Evolutionary conservation across 2,329 filamentous ascomycete species (phyloP), one percentile per base, ranked within the genome.

Genomic region (Cordyceps tenuipes): DNA sequence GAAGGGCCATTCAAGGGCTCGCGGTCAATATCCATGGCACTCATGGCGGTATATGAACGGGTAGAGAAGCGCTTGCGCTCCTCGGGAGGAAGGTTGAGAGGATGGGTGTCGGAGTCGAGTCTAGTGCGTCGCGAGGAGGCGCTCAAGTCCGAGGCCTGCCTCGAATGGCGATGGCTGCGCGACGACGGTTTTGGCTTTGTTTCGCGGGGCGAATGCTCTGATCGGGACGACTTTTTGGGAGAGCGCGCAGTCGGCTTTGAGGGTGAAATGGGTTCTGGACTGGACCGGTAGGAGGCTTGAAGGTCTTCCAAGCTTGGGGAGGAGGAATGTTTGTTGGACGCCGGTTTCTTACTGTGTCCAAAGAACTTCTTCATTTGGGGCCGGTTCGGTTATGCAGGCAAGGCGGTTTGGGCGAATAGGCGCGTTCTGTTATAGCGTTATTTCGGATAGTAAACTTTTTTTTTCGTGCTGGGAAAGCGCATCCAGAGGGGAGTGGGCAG

Each of bases 11-110:
- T 78, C 62, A 79, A 74, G 62, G 78, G 76, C 67, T 90, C 87
- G 65, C 82, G 79, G 73, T 94, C 90, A 66, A 91, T 77, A 66
- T 94, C 89, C 87, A 93, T 91, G 62, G 87, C 78, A 67, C 76
- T 85, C 82, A 83, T 81, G 68, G 73, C 73, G 66, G 71, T 68
- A 69, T 77, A 80, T 64, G 86, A 87, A 63, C 91, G 80, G 66
- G 81, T 81, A 53, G 87, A 90, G 61, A 89, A 75, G 63, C 90
- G 85, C 73, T 89, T 88, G 69, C 91, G 83, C 80, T 96, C 87
- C 77, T 96, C 91, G 51, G 91, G 91, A 2, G 88, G 91, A 23
- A 96, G 84, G 70, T 97, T 97, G 57, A 97, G 82, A 44, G 93
- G 93, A 73, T 97, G 92, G 3, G 85, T 88, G 71, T 93, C 83